phyloP scores from a whole-genome alignment of 1,284 basidiomycete genomes.

The Pulveroboletus sp. region DNA sequence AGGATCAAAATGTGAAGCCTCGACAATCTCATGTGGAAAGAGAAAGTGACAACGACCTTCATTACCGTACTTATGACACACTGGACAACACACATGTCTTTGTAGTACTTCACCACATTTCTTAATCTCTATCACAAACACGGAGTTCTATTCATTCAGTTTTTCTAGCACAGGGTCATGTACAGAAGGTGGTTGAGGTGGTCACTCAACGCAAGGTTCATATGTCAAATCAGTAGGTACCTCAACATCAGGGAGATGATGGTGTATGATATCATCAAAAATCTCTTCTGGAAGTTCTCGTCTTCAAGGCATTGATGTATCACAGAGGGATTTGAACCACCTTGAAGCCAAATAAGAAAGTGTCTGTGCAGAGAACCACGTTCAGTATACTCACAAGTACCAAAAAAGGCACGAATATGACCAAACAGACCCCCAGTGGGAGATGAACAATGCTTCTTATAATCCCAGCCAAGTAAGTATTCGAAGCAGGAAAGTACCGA shows the following conservation, averaged over 20 bases:
- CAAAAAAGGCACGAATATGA: neutral
- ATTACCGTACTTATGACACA: neutral
- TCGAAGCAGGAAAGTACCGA: conserved; percentile 4
- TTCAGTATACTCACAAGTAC: too few relatives aligned
- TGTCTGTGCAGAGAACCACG: neutral
- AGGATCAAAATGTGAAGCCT: conserved; percentile 7
- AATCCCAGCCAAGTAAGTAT: neutral
- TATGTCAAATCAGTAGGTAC: neutral
- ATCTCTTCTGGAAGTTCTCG: neutral
- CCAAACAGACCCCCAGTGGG: neutral
- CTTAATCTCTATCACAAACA: neutral
- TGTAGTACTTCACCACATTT: too few relatives aligned
- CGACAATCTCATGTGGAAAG: conserved; percentile 11
- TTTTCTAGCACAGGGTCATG: too few relatives aligned
- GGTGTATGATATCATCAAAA: neutral
- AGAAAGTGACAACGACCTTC: neutral
- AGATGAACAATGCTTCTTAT: neutral
- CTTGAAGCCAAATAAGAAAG: neutral
- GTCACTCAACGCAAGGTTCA: neutral
- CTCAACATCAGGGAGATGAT: neutral
- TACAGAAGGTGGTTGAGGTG: too few relatives aligned
- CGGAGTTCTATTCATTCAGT: neutral
- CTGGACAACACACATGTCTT: too few relatives aligned
- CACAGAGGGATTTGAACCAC: neutral
- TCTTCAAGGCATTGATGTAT: neutral